phyloP scores from a whole-genome alignment of 352 stramenopile species.

The Phytopythium litorale region DNA sequence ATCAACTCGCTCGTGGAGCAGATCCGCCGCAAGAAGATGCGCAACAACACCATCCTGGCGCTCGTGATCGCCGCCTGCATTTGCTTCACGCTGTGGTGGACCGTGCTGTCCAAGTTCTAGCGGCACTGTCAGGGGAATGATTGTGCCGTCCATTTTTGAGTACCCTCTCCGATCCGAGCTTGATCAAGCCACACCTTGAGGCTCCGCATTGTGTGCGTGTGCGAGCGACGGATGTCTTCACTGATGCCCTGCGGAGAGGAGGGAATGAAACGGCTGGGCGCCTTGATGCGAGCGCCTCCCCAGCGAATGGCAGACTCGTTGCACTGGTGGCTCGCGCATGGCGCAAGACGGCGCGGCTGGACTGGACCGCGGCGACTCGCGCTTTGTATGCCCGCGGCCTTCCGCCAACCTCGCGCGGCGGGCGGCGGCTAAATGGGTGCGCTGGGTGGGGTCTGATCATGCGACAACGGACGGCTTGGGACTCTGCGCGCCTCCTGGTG shows the following conservation, averaged over 20 bases:
- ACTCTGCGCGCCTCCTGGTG: too few species aligned
- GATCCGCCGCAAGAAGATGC: constrained; percentile 95
- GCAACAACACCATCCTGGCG: constrained; percentile 96
- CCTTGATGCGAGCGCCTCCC: background rate
- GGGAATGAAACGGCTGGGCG: background rate
- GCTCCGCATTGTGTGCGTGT: background rate
- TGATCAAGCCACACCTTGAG: too few species aligned
- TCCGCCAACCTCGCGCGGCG: background rate
- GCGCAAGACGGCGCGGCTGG: too few species aligned
- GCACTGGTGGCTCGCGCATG: background rate
- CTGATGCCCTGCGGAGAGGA: background rate
- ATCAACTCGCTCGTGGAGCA: constrained; percentile 96
- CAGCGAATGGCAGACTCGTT: background rate
- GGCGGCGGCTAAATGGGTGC: too few species aligned
- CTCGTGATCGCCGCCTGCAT: constrained; percentile 95
- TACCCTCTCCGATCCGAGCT: too few species aligned
- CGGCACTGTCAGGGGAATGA: background rate
- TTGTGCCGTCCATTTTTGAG: too few species aligned
- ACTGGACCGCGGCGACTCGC: background rate
- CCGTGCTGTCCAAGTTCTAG: constrained; percentile 72
- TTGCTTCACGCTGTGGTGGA: constrained; percentile 97
- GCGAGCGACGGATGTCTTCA: background rate
- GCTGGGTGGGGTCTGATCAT: too few species aligned
- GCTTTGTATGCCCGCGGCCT: background rate
- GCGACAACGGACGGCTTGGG: too few species aligned